Percentiles rank a stretch among this genome's conserved stretches.
Evolutionary conservation across 1,284 basidiomycete genomes (phyloP).

Genomic region (Cronartium ribicola): DNA sequence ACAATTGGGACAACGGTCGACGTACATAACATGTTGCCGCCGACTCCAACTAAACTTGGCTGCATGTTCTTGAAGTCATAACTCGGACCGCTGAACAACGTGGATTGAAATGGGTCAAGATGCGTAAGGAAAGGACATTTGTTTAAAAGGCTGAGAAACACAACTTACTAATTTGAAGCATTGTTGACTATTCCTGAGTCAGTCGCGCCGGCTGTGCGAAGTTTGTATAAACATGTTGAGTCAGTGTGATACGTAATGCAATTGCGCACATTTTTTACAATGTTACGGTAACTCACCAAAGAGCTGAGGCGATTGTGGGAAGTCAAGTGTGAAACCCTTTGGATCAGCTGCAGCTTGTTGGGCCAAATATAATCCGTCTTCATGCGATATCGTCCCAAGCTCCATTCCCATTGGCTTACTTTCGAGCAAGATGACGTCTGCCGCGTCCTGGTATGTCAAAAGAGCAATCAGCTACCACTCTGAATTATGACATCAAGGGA

Average conservation of each 20-base stretch:
- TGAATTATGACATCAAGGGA: background rate
- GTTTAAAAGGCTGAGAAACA: too few species aligned
- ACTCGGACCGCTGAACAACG: constrained; percentile 32
- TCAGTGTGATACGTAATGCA: background rate
- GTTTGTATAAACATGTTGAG: background rate
- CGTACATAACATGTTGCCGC: constrained; percentile 36
- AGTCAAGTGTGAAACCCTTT: background rate
- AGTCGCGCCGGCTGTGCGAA: background rate
- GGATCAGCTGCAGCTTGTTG: background rate
- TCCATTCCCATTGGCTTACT: background rate
- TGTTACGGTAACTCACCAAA: background rate
- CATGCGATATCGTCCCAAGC: background rate
- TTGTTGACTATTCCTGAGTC: background rate
- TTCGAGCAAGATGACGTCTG: background rate
- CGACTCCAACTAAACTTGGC: constrained; percentile 24
- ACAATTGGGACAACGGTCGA: background rate
- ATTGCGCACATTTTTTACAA: background rate
- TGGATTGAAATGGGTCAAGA: background rate
- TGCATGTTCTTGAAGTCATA: constrained; percentile 30
- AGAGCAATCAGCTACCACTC: background rate
- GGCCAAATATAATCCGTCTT: background rate
- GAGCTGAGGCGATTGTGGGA: background rate
- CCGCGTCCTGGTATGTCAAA: background rate
- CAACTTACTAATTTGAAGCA: background rate
- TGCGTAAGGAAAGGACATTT: too few species aligned